These are phyloP conservation scores for Teunomyces barrocoloradensis DNA, from an alignment of 805 yeast species.

Conservation along the genomic window DNA sequence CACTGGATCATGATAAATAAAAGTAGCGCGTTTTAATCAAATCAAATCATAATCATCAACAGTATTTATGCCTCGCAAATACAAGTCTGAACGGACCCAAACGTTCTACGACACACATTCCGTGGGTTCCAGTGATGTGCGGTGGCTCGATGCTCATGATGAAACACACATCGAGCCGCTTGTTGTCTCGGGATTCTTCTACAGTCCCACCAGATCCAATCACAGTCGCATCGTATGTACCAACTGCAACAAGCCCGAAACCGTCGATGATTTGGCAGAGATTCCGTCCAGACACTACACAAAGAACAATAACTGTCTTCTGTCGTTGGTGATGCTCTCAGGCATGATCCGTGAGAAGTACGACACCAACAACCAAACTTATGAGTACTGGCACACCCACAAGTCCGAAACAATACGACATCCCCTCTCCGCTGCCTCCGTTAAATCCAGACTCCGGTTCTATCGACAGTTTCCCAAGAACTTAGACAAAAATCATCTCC, in stretches of 20 bases:
- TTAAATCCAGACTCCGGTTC: conserved; percentile 5
- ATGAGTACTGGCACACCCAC: conserved; percentile 9
- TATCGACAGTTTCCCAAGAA: conserved; percentile 9
- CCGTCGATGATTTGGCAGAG: conserved; percentile 5
- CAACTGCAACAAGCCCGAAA: conserved; percentile 37
- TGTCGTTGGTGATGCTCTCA: conserved; percentile 10
- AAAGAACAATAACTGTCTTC: conserved; percentile 8
- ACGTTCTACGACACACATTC: conserved; percentile 16
- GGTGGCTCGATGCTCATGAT: conserved; percentile 21
- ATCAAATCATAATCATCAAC: no score
- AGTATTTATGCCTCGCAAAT: conserved; percentile 6
- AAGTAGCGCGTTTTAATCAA: not conserved
- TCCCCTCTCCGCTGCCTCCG: conserved; percentile 6
- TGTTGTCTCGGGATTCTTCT: conserved; percentile 62
- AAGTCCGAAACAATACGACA: conserved; percentile 4
- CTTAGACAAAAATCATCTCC: not conserved
- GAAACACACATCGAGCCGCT: conserved; percentile 27
- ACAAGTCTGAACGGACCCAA: conserved; percentile 16
- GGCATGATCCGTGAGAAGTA: conserved; percentile 9
- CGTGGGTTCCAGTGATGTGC: conserved; percentile 3
- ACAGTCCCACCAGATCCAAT: conserved; percentile 46
- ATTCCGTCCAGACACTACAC: conserved; percentile 9
- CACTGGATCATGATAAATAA: not conserved
- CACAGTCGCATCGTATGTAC: conserved; percentile 57
- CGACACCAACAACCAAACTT: conserved; percentile 1